These are phyloP conservation scores for Boletus speciosus DNA, from an alignment of 768 basidiomycete species.

Conservation along the genomic window DNA sequence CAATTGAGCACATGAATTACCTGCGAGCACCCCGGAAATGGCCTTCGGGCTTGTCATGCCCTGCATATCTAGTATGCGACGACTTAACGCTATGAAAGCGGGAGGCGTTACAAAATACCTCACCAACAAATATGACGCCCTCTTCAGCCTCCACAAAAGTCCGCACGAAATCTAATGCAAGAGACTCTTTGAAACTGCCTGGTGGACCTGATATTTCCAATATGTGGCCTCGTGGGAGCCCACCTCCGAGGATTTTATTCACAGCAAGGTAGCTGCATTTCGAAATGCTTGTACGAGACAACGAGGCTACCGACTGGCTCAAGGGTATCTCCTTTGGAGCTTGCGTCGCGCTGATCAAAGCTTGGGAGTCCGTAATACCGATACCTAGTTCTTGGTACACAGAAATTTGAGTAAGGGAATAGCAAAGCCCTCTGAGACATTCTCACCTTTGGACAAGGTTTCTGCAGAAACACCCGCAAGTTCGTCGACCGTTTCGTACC, in stretches of 20 bases:
- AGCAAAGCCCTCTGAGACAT: background rate
- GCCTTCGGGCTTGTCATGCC: slow-evolving; percentile 41
- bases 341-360: slow-evolving; percentile 43
- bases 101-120: slow-evolving; percentile 7
- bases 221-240: slow-evolving; percentile 56
- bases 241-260: slow-evolving; percentile 61
- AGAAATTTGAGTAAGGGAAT: background rate
- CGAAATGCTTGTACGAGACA: slow-evolving; percentile 22
- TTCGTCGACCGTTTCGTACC: slow-evolving; percentile 59
- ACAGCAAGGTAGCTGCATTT: slow-evolving; percentile 41
- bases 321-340: slow-evolving; percentile 31
- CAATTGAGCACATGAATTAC: slow-evolving; percentile 18
- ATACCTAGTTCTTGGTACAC: slow-evolving; percentile 47
- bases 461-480: slow-evolving; percentile 42
- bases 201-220: slow-evolving; percentile 78
- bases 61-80: slow-evolving; percentile 41
- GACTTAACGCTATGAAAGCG: slow-evolving; percentile 1
- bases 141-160: slow-evolving; percentile 46
- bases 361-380: slow-evolving; percentile 42
- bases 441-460: slow-evolving; percentile 48
- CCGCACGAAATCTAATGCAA: slow-evolving; percentile 49
- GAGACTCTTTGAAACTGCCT: slow-evolving; percentile 59
- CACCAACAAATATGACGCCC: slow-evolving; percentile 66
- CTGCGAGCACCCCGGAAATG: slow-evolving; percentile 30
- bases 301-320: slow-evolving; percentile 57